These are phyloP conservation scores for Pythium biforme DNA, from an alignment of 352 stramenopile genomes.

Conservation along the genomic window DNA sequence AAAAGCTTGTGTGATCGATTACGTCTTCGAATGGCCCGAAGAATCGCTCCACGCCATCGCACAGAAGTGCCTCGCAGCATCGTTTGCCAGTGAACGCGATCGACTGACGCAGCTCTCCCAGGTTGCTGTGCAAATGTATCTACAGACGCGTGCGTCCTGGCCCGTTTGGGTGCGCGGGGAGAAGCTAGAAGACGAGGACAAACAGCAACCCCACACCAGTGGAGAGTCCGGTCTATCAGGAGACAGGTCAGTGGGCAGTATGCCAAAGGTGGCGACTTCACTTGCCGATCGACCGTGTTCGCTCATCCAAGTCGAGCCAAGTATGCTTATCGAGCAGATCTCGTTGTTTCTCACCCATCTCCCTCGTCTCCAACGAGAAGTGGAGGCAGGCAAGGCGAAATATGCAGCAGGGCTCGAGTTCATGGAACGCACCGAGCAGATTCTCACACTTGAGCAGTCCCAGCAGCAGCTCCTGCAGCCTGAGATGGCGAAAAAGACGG, in stretches of 20 bases:
- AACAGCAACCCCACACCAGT: slow-evolving; percentile 1
- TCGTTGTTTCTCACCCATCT: slow-evolving; percentile 38
- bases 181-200: not conserved
- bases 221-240: not conserved
- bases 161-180: slow-evolving; percentile 2
- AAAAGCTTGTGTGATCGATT: slow-evolving; percentile 40
- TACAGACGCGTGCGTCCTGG: slow-evolving; percentile 22
- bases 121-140: slow-evolving; percentile 42
- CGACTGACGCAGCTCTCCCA: slow-evolving; percentile 37
- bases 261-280: not conserved
- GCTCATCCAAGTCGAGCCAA: slow-evolving; percentile 34
- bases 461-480: slow-evolving; percentile 52
- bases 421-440: slow-evolving; percentile 50
- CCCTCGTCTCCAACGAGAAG: slow-evolving; percentile 27
- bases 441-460: slow-evolving; percentile 42
- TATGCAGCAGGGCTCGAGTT: slow-evolving; percentile 46
- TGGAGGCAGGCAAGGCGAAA: slow-evolving; percentile 34
- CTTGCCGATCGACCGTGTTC: slow-evolving; percentile 12
- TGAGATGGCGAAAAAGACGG: slow-evolving; percentile 47
- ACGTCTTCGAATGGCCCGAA: slow-evolving; percentile 43
- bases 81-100: slow-evolving; percentile 28
- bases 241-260: not conserved
- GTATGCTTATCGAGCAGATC: slow-evolving; percentile 62
- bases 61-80: slow-evolving; percentile 35
- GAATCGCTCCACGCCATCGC: slow-evolving; percentile 43